Evolutionary conservation across 2,329 filamentous ascomycete genomes (phyloP), one percentile per base, ranked within the genome.

Genomic region (Alternaria incomplexa): DNA sequence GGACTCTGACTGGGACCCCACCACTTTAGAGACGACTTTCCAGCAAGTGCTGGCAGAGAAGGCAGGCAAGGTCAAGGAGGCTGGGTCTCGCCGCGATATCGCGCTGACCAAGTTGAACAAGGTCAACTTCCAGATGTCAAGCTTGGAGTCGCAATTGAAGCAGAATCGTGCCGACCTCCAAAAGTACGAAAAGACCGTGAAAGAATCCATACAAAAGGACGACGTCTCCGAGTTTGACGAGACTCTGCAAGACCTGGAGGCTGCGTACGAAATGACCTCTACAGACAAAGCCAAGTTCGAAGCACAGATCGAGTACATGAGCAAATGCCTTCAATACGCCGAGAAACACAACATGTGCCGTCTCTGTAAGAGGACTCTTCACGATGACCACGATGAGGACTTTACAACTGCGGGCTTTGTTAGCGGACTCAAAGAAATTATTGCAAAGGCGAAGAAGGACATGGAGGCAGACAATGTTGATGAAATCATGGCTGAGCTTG

Each of bases 21-120:
- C 88, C 13, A 90, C 85, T 1, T 78, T 98, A 11, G 93, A 97
- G 47, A 76, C 84, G 43, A 86, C 89, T 23, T 97, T 92, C 67
- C 89, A 96, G 68, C 80, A 83, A 3, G 84, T 86, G 4, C 72
- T 93, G 9, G 84, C 87, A 50, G 81, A 85, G 40, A 90, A 90
- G 70, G 84, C 80, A 23, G 83, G 84, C 36, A 79, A 85, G 23
- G 84, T 93, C 28, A 83, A 85, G 12, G 89, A 91, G 40, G 89
- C 89, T 6, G 89, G 92, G 74, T 87, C 87, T 51, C 85, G 89
- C 62, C 89, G 93, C 53, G 93, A 97, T 62, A 85, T 87, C 43
- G 85, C 88, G 3, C 88, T 86, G 67, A 87, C 91, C 67, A 91
- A 94, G 71, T 85, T 95, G 28, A 90, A 93, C 72, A 90, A 94